Percentiles rank a stretch among this genome's conserved stretches.
Conservation (phyloP, 306 rosid species). For the Malus orientalis region DNA sequence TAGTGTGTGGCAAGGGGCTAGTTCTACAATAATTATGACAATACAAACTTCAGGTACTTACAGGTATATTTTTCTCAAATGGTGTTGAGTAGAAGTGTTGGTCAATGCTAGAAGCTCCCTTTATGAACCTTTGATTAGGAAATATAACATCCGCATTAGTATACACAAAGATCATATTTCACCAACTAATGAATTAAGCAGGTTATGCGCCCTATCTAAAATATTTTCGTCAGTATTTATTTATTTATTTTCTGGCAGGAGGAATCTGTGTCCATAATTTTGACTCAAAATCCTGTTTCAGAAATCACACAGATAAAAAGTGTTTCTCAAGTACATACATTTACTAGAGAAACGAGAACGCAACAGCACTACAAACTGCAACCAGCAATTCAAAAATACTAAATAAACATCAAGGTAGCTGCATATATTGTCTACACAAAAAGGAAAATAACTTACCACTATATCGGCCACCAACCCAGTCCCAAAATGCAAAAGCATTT, state of each 20-base stretch:
- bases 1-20: too few species aligned
- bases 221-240: too few species aligned
- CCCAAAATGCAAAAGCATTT: slow-evolving; percentile 97
- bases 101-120: too few species aligned
- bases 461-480: slow-evolving; percentile 98
- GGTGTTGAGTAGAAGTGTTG: too few species aligned
- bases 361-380: slow-evolving; percentile 98
- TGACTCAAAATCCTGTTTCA: background rate
- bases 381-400: slow-evolving; percentile 24
- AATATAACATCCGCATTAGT: too few species aligned
- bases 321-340: background rate
- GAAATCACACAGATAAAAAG: background rate
- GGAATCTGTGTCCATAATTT: background rate
- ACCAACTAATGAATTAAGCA: too few species aligned
- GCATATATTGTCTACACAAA: background rate
- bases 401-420: slow-evolving; percentile 13
- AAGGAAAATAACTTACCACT: slow-evolving; percentile 48
- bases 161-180: too few species aligned
- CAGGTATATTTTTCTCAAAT: too few species aligned
- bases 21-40: too few species aligned
- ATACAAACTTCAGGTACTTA: too few species aligned
- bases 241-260: background rate
- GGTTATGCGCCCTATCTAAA: too few species aligned
- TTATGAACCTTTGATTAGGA: too few species aligned
- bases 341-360: background rate